Conservation (phyloP, 2,329 filamentous ascomycete species). For the Hypoxylon sp. region DNA sequence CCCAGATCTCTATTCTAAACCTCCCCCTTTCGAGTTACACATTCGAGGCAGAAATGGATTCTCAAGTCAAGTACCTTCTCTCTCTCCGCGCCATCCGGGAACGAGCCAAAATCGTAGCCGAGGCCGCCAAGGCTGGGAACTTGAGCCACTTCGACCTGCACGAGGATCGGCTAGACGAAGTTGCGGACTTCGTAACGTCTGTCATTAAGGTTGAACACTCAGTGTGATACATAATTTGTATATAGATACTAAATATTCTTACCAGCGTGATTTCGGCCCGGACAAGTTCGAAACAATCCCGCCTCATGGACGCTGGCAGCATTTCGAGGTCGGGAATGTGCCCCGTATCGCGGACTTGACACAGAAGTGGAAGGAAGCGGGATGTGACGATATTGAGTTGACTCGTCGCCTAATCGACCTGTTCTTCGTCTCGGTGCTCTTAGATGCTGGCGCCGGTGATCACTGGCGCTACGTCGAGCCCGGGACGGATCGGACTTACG, state of each 20-base stretch:
- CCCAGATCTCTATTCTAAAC: not conserved
- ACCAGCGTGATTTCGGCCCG: constrained; percentile 67
- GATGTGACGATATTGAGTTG: constrained; percentile 79
- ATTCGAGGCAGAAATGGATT: constrained; percentile 16
- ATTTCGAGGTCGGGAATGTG: constrained; percentile 84
- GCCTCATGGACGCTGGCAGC: constrained; percentile 87
- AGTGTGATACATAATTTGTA: not conserved
- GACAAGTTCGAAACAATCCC: constrained; percentile 77
- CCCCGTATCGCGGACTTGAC: constrained; percentile 17
- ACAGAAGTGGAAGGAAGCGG: constrained; percentile 69
- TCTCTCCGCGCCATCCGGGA: constrained; percentile 10
- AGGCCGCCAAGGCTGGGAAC: constrained; percentile 16
- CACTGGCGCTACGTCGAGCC: constrained; percentile 25
- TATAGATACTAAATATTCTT: not conserved
- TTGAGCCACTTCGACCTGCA: constrained; percentile 21
- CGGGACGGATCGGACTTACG: constrained; percentile 10
- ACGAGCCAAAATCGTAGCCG: constrained; percentile 15
- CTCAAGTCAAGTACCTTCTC: constrained; percentile 20
- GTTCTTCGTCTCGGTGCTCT: constrained; percentile 65
- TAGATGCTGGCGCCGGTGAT: constrained; percentile 29
- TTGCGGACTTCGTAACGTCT: constrained; percentile 26
- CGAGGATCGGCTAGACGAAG: constrained; percentile 12
- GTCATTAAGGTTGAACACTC: constrained; percentile 20
- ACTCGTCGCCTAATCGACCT: constrained; percentile 83
- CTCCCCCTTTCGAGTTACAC: not conserved